Conservation (phyloP, 805 yeast species). For the Kurtzmaniella cleridarum region DNA sequence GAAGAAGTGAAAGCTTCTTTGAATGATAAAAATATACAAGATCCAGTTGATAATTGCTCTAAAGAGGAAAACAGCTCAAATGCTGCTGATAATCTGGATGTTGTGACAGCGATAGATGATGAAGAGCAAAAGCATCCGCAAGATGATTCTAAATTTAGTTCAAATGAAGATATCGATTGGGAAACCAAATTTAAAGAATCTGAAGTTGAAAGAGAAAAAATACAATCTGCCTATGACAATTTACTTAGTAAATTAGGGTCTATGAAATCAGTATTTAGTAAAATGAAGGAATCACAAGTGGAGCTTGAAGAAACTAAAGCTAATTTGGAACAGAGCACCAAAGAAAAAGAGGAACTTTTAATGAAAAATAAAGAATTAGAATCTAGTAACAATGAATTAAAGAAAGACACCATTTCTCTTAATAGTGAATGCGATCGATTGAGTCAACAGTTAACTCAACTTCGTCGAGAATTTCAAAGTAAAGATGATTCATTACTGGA, state of each 20-base stretch:
- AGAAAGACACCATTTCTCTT: slow-evolving; percentile 33
- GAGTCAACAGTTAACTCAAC: slow-evolving; percentile 29
- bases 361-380: slow-evolving; percentile 12
- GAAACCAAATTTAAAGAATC: slow-evolving; percentile 23
- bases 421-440: slow-evolving; percentile 53
- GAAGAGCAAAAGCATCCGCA: slow-evolving; percentile 5
- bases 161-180: slow-evolving; percentile 7
- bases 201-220: slow-evolving; percentile 51
- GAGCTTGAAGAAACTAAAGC: slow-evolving; percentile 55
- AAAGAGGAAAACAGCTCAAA: slow-evolving; percentile 1
- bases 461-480: slow-evolving; percentile 32
- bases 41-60: slow-evolving; percentile 1
- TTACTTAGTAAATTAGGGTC: slow-evolving; percentile 59
- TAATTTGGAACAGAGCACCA: slow-evolving; percentile 24
- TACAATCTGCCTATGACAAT: slow-evolving; percentile 56
- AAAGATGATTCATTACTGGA: slow-evolving; percentile 32
- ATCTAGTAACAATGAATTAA: slow-evolving; percentile 13
- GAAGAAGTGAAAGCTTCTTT: slow-evolving; percentile 1
- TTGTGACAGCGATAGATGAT: slow-evolving; percentile 1
- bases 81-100: background rate
- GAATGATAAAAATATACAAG: slow-evolving; percentile 1
- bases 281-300: slow-evolving; percentile 65
- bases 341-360: slow-evolving; percentile 5
- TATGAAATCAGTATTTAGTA: slow-evolving; percentile 66
- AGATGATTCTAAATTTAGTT: background rate